Evolutionary conservation across 164 flowering plant species (phyloP), one percentile per base, ranked within the genome.

Genomic region (Annona squamosa): DNA sequence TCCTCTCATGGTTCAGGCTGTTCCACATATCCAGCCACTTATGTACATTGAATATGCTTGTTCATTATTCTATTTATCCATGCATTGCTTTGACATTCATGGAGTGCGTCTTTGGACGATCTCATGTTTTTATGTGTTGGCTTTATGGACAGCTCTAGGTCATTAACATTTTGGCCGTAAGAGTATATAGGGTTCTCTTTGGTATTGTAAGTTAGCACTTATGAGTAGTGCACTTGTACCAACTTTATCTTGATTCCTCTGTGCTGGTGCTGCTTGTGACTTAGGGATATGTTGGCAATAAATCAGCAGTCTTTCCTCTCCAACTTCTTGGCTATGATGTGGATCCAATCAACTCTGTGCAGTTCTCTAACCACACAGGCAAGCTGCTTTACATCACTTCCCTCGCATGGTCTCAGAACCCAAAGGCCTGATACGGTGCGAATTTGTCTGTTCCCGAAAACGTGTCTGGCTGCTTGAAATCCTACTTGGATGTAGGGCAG

Each of bases 331-430:
- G 99, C 57, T 93, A 84, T 75, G 99, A 96, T 83, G 99, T 96
- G 71, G 99, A 96, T 82, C 98, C 97, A 18, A 92, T 96, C 78
- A 88, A 93, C 83, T 96, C 99, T 16, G 99, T 96, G 46, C 99
- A 96, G 81, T 96, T 96, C 86, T 96, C 99, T 74, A 96, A 96
- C 77, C 99, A 96, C 85, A 96, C 99, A 87, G 98, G 98, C 90
- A 91, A 94, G 97, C 88, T 81, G 87, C 86, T 87, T 73, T 85
- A 80, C 75, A 79, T 72, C 70, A 80, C 84, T 84, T 82, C 80
- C 79, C 75, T 83, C 79, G 75, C 74, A 75, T 76, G 71, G 74
- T 80, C 81, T 85, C 76, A 80, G 76, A 79, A 77, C 82, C 78
- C 76, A 82, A 82, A 81, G 78, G 75, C 82, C 78, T 81, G 79